Evolutionary conservation across 352 stramenopile genomes (phyloP), one percentile per base, ranked within the genome.

Genomic region (Phytophthora brassicae): DNA sequence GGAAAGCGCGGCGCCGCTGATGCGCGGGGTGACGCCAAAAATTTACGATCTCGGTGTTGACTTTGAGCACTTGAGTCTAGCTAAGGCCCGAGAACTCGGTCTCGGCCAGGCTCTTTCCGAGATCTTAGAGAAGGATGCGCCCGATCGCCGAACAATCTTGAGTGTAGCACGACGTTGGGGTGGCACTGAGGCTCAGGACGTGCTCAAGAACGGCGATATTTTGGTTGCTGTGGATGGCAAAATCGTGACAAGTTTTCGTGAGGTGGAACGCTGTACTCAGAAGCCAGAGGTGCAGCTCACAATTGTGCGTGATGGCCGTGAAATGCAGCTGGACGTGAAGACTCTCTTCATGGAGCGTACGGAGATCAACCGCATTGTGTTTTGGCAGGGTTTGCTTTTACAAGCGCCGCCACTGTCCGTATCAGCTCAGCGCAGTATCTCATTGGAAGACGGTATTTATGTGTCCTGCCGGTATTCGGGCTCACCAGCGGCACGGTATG

Each of bases 281-380:
- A 94, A 93, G 60, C 73, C 83, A 1, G 64, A 88, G 31, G 86
- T 96, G 22, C 63, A 77, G 57, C 77, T 96, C 16, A 96, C 87
- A 31, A 83, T 97, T 39, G 84, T 96, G n/a, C 81, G 88, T 20
- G 84, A 96, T 52, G 80, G 86, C 12, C 64, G 86, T 7, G 83
- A 92, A 56, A 75, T 84, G 48, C 63, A 84, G 19, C 17, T 96
- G 11, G 54, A 81, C 6, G 70, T 96, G n/a, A 89, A 92, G 57
- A 88, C 86, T 19, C 67, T 93, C 39, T 80, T 82, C 29, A 74
- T 96, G 67, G 76, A 93, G 55, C 83, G 82, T 43, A 93, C 84
- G 4, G 88, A 96, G 66, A 94, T 96, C 38, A 90, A 96, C 49
- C 86, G 91, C 29, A 90, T 98, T 35, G 78, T 98, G 43, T 92